Evolutionary conservation across 139 green algal genomes (phyloP).

Genomic region (Chlamydomonas eustigma): DNA sequence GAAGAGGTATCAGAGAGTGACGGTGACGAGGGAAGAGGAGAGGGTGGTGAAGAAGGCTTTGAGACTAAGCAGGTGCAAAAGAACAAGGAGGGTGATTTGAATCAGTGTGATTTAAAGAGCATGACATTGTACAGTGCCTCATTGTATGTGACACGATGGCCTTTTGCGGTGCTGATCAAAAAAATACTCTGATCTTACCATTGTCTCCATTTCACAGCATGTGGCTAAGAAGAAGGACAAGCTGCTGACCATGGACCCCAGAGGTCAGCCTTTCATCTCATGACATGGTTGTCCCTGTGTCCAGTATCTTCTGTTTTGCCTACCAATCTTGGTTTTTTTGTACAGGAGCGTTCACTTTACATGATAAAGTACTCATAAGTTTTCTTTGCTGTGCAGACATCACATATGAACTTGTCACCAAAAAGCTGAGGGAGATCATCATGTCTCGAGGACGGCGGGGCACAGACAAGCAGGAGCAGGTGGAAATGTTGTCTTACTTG

Average conservation of each 20-base stretch:
- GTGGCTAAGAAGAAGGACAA: slow-evolving; percentile 81
- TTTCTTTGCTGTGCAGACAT: slow-evolving; percentile 59
- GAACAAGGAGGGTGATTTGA: too few relatives aligned
- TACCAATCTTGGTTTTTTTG: too few relatives aligned
- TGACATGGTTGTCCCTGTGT: too few relatives aligned
- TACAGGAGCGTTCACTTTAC: too few relatives aligned
- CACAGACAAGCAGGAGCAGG: slow-evolving; percentile 82
- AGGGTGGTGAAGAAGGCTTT: slow-evolving; percentile 39
- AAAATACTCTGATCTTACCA: too few relatives aligned
- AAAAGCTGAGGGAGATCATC: slow-evolving; percentile 91
- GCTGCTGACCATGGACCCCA: slow-evolving; percentile 77
- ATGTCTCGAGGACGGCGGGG: slow-evolving; percentile 78
- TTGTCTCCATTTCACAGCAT: background rate
- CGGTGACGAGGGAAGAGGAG: slow-evolving; percentile 44
- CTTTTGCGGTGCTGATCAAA: too few relatives aligned
- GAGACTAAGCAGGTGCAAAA: slow-evolving; percentile 26
- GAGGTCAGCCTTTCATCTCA: slow-evolving; percentile 1
- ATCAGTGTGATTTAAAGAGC: too few relatives aligned
- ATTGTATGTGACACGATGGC: too few relatives aligned
- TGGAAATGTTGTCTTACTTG: slow-evolving; percentile 93
- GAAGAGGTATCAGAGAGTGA: slow-evolving; percentile 35
- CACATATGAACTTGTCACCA: slow-evolving; percentile 91
- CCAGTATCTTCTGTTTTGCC: too few relatives aligned
- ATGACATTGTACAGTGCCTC: too few relatives aligned
- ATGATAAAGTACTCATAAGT: too few relatives aligned